A percentile compares a stretch with the other conserved stretches of the same genome.
These are phyloP conservation scores for Periconia sp. DNA, from an alignment of 2,329 filamentous ascomycete species.

Conservation along the genomic window DNA sequence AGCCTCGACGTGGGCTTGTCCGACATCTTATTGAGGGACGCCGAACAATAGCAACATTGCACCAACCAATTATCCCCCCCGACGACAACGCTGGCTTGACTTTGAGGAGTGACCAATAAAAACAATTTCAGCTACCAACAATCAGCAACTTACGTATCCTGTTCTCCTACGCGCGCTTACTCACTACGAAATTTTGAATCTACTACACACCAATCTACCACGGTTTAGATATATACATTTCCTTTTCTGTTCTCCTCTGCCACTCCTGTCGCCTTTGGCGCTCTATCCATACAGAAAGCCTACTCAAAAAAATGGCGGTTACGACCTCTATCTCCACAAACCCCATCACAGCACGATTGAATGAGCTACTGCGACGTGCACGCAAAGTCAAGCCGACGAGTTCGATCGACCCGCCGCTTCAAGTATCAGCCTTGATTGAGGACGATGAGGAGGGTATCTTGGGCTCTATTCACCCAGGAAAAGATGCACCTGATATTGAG, in stretches of 20 bases:
- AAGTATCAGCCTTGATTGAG: constrained; percentile 42
- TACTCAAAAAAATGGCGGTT: not conserved
- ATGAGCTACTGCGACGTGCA: constrained; percentile 45
- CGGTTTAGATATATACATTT: not conserved
- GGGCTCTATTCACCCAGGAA: constrained; percentile 31
- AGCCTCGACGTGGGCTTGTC: not conserved
- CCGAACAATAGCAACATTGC: not conserved
- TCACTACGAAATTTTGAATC: not conserved
- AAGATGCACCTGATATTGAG: constrained; percentile 67
- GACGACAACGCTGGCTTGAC: not conserved
- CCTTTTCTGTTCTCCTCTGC: too few relatives aligned
- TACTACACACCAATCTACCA: not conserved
- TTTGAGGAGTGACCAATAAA: not conserved
- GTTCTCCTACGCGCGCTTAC: not conserved
- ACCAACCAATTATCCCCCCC: not conserved
- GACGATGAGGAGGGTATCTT: constrained; percentile 32
- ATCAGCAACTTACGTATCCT: not conserved
- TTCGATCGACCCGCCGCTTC: constrained; percentile 49
- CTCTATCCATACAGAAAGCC: too few relatives aligned
- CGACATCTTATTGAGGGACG: not conserved
- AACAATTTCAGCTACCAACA: not conserved
- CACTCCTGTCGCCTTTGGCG: too few relatives aligned
- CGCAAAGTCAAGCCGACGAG: constrained; percentile 42
- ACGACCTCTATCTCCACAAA: constrained; percentile 17
- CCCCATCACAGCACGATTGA: constrained; percentile 37